Evolutionary conservation across 2,329 filamentous ascomycete genomes (phyloP).

Genomic region (Diaporthe sp.): DNA sequence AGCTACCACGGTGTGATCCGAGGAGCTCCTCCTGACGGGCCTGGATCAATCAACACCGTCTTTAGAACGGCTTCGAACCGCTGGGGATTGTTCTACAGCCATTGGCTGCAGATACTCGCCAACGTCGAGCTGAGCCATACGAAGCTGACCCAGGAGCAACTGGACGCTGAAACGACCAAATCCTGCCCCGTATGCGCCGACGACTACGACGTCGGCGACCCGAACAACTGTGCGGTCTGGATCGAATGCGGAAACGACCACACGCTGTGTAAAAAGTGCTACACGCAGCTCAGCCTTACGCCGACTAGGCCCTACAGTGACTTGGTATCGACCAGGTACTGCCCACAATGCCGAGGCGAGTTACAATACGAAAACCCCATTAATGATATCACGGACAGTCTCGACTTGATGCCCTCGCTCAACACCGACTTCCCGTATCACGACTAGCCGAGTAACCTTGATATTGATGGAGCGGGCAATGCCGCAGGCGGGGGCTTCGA

Average conservation of each 20-base stretch:
- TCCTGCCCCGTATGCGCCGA: neutral
- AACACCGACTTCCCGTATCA: neutral
- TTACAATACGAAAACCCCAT: neutral
- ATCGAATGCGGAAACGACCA: neutral
- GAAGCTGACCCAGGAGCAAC: neutral
- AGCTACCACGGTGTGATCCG: neutral
- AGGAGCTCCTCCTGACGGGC: neutral
- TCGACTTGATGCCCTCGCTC: neutral
- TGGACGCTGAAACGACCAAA: neutral
- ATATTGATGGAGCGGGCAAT: neutral
- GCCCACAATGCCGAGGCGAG: neutral
- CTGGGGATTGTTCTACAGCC: neutral
- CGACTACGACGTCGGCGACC: neutral
- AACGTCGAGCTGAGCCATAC: neutral
- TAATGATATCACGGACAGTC: neutral
- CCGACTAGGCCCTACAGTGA: constrained; percentile 1
- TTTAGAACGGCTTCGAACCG: fast-evolving
- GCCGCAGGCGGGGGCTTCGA: too few relatives aligned
- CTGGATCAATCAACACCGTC: neutral
- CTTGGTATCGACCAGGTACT: fast-evolving
- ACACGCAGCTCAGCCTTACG: neutral
- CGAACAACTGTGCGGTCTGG: neutral
- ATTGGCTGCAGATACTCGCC: neutral
- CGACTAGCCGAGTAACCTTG: neutral
- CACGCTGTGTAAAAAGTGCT: constrained; percentile 1